Evolutionary conservation across 495 filamentous ascomycete species (phyloP).

Genomic region (Neurospora sp.): DNA sequence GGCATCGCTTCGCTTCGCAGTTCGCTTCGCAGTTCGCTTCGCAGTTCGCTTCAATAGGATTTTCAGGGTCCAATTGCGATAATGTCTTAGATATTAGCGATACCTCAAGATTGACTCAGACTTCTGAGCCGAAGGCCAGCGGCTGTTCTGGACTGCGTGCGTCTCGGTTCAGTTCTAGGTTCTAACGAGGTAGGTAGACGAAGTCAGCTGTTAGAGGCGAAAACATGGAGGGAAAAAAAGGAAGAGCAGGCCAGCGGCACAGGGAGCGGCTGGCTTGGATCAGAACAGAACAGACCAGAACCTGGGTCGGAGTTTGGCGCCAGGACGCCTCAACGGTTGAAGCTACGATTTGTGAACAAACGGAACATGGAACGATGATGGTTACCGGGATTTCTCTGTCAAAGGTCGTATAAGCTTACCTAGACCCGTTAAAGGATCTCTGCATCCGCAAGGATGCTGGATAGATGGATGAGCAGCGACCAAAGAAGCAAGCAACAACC

Average conservation of each 20-base stretch:
- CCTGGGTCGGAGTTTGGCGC: neutral
- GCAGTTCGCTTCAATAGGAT: neutral
- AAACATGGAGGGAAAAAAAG: neutral
- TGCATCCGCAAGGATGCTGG: neutral
- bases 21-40: neutral
- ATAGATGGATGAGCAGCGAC: neutral
- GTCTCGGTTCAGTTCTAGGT: neutral
- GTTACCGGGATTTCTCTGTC: neutral
- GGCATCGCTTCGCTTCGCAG: neutral
- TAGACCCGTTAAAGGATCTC: neutral
- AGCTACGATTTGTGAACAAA: neutral
- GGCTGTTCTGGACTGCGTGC: no score
- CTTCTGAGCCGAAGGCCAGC: no score
- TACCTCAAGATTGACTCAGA: neutral
- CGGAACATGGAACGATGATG: neutral
- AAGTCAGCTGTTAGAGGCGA: neutral
- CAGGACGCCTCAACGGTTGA: neutral
- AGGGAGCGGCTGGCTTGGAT: neutral
- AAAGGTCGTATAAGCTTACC: neutral
- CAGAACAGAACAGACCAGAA: neutral
- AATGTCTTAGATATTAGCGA: neutral
- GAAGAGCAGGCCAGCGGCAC: neutral
- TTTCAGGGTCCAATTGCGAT: neutral
- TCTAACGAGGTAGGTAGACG: neutral
- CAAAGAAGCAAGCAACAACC: neutral